Conservation (phyloP, 768 basidiomycete species). For the Boletus pseudopeckii region DNA sequence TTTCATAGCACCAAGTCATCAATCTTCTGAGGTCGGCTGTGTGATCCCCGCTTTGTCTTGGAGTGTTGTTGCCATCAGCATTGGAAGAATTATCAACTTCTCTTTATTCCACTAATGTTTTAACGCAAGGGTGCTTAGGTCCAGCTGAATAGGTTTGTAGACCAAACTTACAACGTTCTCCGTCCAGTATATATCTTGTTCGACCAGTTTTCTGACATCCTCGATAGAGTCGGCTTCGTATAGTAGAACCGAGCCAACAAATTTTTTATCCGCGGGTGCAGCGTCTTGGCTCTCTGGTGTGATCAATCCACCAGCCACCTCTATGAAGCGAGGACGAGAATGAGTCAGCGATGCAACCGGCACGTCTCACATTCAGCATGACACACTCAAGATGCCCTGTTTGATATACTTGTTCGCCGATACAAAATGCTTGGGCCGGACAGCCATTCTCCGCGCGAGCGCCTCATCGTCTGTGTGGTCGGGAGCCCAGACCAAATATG, state of each 20-base stretch:
- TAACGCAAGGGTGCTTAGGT: not conserved
- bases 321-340: slow-evolving; percentile 22
- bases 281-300: slow-evolving; percentile 55
- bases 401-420: slow-evolving; percentile 39
- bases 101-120: slow-evolving; percentile 53
- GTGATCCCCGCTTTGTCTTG: slow-evolving; percentile 23
- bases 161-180: slow-evolving; percentile 38
- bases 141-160: not conserved
- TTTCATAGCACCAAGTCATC: slow-evolving; percentile 1
- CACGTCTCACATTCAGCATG: slow-evolving; percentile 1
- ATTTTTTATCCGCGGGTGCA: slow-evolving; percentile 46
- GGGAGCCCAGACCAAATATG: slow-evolving; percentile 57
- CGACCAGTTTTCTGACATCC: slow-evolving; percentile 36
- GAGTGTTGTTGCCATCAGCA: slow-evolving; percentile 37
- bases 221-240: slow-evolving; percentile 53
- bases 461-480: slow-evolving; percentile 60
- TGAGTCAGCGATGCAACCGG: slow-evolving; percentile 6
- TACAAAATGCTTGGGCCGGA: slow-evolving; percentile 51
- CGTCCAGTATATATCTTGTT: slow-evolving; percentile 44
- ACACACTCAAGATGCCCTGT: slow-evolving; percentile 51
- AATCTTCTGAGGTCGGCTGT: slow-evolving; percentile 22
- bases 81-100: slow-evolving; percentile 48
- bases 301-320: slow-evolving; percentile 54
- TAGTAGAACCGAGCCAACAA: slow-evolving; percentile 59
- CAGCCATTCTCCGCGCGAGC: slow-evolving; percentile 52